Percentiles rank a stretch among this genome's conserved stretches.
Evolutionary conservation across 2,329 filamentous ascomycete genomes (phyloP).

Genomic region (Fusarium tricinctum): DNA sequence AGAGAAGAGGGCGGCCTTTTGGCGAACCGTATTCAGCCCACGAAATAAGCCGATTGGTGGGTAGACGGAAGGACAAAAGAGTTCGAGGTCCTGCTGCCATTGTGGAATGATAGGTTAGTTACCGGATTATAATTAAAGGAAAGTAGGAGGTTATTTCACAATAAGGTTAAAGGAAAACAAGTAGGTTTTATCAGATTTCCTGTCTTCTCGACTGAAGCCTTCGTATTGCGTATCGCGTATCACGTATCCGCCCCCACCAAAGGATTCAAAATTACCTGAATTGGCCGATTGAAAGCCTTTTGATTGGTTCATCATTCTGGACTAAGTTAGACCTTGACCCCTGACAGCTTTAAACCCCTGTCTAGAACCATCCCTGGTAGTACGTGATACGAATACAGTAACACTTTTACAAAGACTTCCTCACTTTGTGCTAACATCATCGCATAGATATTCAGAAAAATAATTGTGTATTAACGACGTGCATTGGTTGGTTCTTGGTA

Average conservation of each 20-base stretch:
- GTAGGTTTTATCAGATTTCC: neutral
- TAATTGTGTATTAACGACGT: too few species aligned
- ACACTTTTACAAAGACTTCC: too few species aligned
- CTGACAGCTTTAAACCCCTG: neutral
- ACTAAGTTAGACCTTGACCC: neutral
- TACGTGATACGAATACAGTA: neutral
- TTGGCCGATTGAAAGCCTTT: neutral
- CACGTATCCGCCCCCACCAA: neutral
- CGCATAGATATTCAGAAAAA: too few species aligned
- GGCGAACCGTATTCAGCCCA: neutral
- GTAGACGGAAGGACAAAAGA: neutral
- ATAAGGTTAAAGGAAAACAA: too few species aligned
- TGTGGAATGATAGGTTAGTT: neutral
- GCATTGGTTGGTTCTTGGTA: too few species aligned
- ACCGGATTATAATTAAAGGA: accelerated
- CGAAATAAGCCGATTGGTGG: neutral
- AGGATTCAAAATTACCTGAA: neutral
- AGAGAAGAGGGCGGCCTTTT: neutral
- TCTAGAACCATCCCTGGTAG: neutral
- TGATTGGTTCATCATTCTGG: neutral
- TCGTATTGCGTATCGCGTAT: neutral
- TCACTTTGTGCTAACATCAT: too few species aligned
- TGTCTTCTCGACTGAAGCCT: neutral
- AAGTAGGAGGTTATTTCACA: too few species aligned
- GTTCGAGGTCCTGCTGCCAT: neutral